A percentile compares a stretch with the other conserved stretches of the same genome.
Evolutionary conservation across 345 rosid species (phyloP).

Genomic region (Durio zibethinus): DNA sequence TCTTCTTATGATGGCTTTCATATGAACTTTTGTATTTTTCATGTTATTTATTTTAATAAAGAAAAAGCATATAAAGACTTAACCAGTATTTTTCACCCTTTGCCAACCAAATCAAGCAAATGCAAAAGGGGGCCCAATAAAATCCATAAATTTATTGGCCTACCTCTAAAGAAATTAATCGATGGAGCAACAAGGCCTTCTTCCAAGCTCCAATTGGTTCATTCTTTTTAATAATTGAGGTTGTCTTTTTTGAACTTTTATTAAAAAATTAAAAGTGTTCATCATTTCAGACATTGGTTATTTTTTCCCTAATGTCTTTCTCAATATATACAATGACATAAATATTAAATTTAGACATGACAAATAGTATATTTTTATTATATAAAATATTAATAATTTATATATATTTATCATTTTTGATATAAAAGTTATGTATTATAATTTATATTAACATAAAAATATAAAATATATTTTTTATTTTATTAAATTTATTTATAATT

Average conservation of each 20-base stretch:
- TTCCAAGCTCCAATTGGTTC: neutral
- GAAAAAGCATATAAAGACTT: too few species aligned
- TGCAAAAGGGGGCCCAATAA: slow-evolving; percentile 4
- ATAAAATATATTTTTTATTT: too few species aligned
- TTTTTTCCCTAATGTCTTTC: neutral
- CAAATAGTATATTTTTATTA: too few species aligned
- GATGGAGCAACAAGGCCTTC: neutral
- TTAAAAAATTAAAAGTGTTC: too few species aligned
- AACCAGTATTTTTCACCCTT: neutral
- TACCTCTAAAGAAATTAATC: neutral
- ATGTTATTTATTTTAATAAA: neutral
- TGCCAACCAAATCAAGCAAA: slow-evolving; percentile 7
- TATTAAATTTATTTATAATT: too few species aligned
- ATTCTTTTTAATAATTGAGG: too few species aligned
- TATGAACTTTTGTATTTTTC: neutral
- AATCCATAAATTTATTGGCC: slow-evolving; percentile 13
- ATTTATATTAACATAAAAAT: too few species aligned
- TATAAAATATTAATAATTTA: too few species aligned
- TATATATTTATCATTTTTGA: too few species aligned
- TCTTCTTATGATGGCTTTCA: neutral
- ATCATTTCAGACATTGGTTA: too few species aligned
- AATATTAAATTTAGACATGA: neutral
- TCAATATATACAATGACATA: neutral
- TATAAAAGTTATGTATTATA: too few species aligned
- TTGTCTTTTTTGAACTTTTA: too few species aligned